Evolutionary conservation across 2,329 filamentous ascomycete species (phyloP), one percentile per base, ranked within the genome.

Genomic region (Exophiala lecanii-corni): DNA sequence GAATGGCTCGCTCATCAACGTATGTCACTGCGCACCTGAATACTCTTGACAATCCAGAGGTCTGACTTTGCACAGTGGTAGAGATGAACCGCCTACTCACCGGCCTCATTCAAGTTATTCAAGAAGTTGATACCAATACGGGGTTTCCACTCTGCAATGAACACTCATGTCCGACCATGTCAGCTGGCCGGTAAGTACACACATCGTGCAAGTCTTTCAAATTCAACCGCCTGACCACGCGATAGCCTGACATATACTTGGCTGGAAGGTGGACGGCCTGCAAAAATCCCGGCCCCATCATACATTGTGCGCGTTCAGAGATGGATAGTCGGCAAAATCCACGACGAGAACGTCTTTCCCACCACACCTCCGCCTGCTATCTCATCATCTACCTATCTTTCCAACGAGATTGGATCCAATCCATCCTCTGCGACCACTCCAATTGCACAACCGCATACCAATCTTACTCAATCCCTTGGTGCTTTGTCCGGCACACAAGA

Each of bases 1-100:
- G 91, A 97, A 67, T 97, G 91, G 91, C 77, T 96, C 56, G 89
- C 89, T 51, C 88, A 96, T 65, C 91, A 96, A 74, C 82, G 91
- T 94, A 74, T 61, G 58, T 37, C 33, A n/a, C n/a, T n/a, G n/a
- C n/a, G n/a, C n/a, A n/a, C n/a, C 6, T n/a, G n/a, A 3, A 10
- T 13, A 21, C 32, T n/a, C 18, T 17, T 19, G 5, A 9, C 20
- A 33, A 17, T 9, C 16, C 20, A 13, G 9, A 12, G 55, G 32
- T 49, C 45, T 34, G 23, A 49, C 38, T 40, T n/a, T 23, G 37
- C 47, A 38, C 56, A 94, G 89, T 94, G 55, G 87, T 94, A 56
- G 89, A 96, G 68, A 89, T 95, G 64, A 94, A 91, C 64, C 81
- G 89, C 42, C 81, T 92, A 56, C 75, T 95, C 16, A 87, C 87